Evolutionary conservation across 1,284 basidiomycete genomes (phyloP).

Genomic region (Anthracocystis setariae): DNA sequence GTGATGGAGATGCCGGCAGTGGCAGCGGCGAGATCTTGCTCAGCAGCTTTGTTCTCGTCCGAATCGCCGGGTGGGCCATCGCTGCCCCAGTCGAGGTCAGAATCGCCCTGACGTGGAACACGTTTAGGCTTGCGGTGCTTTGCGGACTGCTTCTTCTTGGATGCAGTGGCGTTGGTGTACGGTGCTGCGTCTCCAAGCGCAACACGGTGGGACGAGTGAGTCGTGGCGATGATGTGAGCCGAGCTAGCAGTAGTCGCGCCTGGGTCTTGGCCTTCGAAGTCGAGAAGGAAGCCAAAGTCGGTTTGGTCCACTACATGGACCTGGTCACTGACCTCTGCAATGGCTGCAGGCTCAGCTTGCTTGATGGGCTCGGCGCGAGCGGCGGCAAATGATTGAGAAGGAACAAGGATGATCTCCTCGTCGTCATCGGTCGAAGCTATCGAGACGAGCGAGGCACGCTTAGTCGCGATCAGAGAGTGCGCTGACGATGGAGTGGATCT

Average conservation of each 20-base stretch:
- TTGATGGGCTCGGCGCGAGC: neutral
- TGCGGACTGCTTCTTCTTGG: slow-evolving; percentile 13
- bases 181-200: slow-evolving; percentile 34
- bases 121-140: slow-evolving; percentile 21
- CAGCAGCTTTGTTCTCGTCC: slow-evolving; percentile 9
- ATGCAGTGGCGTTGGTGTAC: neutral
- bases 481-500: neutral
- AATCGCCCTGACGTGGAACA: slow-evolving; percentile 55
- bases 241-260: neutral
- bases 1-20: slow-evolving; percentile 45
- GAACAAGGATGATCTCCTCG: slow-evolving; percentile 26
- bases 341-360: slow-evolving; percentile 2
- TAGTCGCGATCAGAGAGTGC: neutral
- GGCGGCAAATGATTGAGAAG: neutral
- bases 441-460: slow-evolving; percentile 12
- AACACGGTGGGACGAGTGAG: slow-evolving; percentile 16
- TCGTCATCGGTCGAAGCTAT: slow-evolving; percentile 26
- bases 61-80: slow-evolving; percentile 53
- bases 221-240: neutral
- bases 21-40: slow-evolving; percentile 31
- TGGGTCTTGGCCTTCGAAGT: slow-evolving; percentile 42
- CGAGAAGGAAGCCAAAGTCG: slow-evolving; percentile 37
- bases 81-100: slow-evolving; percentile 63
- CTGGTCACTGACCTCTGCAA: slow-evolving; percentile 13
- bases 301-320: slow-evolving; percentile 18